phyloP scores from a whole-genome alignment of 2,329 filamentous ascomycete species.

The Scortechinia acanthostroma region DNA sequence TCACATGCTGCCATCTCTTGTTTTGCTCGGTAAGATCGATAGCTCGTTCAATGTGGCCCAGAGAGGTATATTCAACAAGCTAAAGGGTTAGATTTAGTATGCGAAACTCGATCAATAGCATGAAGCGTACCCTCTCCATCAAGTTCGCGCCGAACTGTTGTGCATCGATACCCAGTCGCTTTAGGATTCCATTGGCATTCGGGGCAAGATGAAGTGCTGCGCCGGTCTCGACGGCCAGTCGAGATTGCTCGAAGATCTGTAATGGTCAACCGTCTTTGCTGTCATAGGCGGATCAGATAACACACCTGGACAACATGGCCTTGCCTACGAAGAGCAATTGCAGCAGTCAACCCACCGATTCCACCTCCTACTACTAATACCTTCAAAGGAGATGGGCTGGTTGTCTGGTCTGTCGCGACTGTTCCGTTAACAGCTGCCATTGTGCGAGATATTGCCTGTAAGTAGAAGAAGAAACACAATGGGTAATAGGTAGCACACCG shows the following conservation, averaged over 20 bases:
- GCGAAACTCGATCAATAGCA: too few species aligned
- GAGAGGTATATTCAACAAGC: too few species aligned
- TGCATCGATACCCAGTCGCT: slow-evolving; percentile 24
- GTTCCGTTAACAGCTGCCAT: not conserved
- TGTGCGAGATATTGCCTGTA: not conserved
- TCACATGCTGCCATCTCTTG: slow-evolving; percentile 36
- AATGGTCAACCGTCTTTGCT: not conserved
- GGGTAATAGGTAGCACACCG: too few species aligned
- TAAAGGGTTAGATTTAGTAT: too few species aligned
- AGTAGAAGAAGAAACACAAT: not conserved
- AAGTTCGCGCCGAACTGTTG: slow-evolving; percentile 22
- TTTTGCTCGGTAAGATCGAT: slow-evolving; percentile 22
- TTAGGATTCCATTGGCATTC: slow-evolving; percentile 50
- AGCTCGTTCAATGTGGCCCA: slow-evolving; percentile 24
- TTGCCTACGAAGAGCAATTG: slow-evolving; percentile 40
- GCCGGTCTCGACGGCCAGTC: slow-evolving; percentile 44
- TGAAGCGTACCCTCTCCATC: not conserved
- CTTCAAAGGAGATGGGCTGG: slow-evolving; percentile 5
- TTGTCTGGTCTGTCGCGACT: not conserved
- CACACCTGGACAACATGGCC: slow-evolving; percentile 36
- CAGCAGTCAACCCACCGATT: slow-evolving; percentile 42
- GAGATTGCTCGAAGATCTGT: slow-evolving; percentile 47
- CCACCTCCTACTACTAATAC: slow-evolving; percentile 27
- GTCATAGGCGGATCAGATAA: not conserved
- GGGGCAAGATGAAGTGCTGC: slow-evolving; percentile 57